These are phyloP conservation scores for Artemisia argyi DNA, from an alignment of 129 eudicot species.

Conservation along the genomic window DNA sequence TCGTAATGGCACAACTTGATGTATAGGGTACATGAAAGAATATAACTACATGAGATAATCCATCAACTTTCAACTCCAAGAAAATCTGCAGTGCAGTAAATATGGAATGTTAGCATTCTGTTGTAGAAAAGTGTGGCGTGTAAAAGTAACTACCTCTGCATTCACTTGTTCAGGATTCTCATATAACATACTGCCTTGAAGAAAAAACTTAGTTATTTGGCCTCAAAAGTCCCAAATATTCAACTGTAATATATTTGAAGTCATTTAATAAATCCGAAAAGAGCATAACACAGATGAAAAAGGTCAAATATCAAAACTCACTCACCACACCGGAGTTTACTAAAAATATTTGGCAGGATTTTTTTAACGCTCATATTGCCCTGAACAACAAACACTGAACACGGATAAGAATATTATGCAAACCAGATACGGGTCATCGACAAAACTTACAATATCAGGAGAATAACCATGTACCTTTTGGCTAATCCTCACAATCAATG, in stretches of 20 bases:
- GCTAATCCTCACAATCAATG: constrained; percentile 60
- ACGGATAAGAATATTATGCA: no score
- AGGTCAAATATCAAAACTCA: background rate
- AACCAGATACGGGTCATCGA: background rate
- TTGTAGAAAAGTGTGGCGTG: background rate
- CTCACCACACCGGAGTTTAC: constrained; percentile 57
- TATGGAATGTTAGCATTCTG: constrained; percentile 6
- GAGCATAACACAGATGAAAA: no score
- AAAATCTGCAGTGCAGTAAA: constrained; percentile 44
- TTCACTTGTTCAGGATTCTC: constrained; percentile 38
- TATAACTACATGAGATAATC: constrained; percentile 8
- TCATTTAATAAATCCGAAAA: no score
- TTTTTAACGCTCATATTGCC: constrained; percentile 57
- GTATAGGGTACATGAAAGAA: no score
- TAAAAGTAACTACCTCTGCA: constrained; percentile 52
- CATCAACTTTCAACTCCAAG: constrained; percentile 66
- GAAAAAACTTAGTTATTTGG: constrained; percentile 52
- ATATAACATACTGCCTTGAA: constrained; percentile 29
- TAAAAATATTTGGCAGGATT: constrained; percentile 55
- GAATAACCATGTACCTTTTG: constrained; percentile 48
- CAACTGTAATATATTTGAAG: constrained; percentile 45
- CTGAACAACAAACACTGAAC: constrained; percentile 45
- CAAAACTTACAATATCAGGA: constrained; percentile 9
- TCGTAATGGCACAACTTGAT: no score
- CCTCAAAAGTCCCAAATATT: constrained; percentile 89